Evolutionary conservation across 306 rosid species (phyloP).

Genomic region (Glycyrrhiza uralensis): DNA sequence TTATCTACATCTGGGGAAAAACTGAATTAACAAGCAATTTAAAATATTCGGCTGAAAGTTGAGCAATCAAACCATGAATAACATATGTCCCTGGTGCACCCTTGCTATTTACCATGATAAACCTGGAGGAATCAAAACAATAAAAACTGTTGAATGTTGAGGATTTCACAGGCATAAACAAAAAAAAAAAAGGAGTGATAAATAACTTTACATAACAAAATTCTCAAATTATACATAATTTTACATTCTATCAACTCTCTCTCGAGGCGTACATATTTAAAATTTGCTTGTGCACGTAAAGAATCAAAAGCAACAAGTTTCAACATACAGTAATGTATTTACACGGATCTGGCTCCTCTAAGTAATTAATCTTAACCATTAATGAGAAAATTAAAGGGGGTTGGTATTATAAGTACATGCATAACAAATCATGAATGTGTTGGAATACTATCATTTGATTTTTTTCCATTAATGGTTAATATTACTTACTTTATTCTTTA

Average conservation of each 20-base stretch:
- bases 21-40: not conserved
- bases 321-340: not conserved
- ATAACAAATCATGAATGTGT: too few species aligned
- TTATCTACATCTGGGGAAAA: conserved; percentile 1
- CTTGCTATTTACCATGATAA: conserved; percentile 44
- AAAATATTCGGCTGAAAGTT: conserved; percentile 10
- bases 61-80: conserved; percentile 23
- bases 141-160: not conserved
- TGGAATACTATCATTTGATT: too few species aligned
- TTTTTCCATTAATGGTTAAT: too few species aligned
- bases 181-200: not conserved
- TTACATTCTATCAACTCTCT: not conserved
- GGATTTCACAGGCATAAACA: conserved; percentile 10
- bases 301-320: conserved; percentile 1
- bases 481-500: too few species aligned
- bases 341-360: too few species aligned
- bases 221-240: not conserved
- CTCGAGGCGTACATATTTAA: not conserved
- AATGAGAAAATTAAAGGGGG: too few species aligned
- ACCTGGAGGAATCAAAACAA: conserved; percentile 53
- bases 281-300: not conserved
- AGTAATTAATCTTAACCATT: too few species aligned
- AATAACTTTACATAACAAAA: not conserved
- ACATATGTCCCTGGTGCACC: conserved; percentile 11
- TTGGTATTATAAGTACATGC: too few species aligned